A percentile compares a stretch with the other conserved stretches of the same genome.
phyloP scores from a whole-genome alignment of 495 filamentous ascomycete species.

The Penicillium robsamsonii region DNA sequence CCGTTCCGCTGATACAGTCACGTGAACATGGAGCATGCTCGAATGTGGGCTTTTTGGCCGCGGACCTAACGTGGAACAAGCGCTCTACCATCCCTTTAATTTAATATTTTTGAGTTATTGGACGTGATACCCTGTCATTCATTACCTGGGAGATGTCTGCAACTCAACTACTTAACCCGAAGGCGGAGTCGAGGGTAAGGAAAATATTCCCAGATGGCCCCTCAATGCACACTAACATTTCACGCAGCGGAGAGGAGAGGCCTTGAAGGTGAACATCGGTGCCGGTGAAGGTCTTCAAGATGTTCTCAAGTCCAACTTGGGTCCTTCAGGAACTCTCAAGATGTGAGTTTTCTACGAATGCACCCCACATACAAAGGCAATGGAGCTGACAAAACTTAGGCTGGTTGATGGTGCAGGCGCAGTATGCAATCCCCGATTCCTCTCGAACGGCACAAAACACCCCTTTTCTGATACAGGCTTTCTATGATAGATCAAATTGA shows the following conservation, averaged over 20 bases:
- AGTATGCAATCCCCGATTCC: constrained; percentile 53
- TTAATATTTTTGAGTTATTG: constrained; percentile 21
- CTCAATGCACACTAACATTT: constrained; percentile 40
- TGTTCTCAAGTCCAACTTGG: constrained; percentile 95
- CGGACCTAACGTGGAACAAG: constrained; percentile 25
- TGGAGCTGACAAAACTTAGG: constrained; percentile 52
- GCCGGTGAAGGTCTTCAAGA: constrained; percentile 93
- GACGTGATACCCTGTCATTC: constrained; percentile 28
- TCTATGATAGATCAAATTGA: constrained; percentile 83
- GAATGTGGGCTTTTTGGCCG: constrained; percentile 33
- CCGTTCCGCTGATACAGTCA: background rate
- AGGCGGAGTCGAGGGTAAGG: constrained; percentile 91
- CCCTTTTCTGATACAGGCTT: constrained; percentile 15
- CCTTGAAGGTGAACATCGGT: constrained; percentile 91
- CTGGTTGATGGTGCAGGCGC: constrained; percentile 92
- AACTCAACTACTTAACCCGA: constrained; percentile 94
- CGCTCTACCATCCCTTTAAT: constrained; percentile 23
- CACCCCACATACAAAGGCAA: constrained; percentile 2
- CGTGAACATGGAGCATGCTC: background rate
- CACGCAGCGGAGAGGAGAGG: constrained; percentile 85
- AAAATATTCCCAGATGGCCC: constrained; percentile 23
- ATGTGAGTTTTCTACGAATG: constrained; percentile 58
- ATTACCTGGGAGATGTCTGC: constrained; percentile 54
- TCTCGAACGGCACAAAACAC: constrained; percentile 8
- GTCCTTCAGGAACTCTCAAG: constrained; percentile 92